phyloP scores from a whole-genome alignment of 1,284 basidiomycete genomes.

The Violaceomyces palustris region DNA sequence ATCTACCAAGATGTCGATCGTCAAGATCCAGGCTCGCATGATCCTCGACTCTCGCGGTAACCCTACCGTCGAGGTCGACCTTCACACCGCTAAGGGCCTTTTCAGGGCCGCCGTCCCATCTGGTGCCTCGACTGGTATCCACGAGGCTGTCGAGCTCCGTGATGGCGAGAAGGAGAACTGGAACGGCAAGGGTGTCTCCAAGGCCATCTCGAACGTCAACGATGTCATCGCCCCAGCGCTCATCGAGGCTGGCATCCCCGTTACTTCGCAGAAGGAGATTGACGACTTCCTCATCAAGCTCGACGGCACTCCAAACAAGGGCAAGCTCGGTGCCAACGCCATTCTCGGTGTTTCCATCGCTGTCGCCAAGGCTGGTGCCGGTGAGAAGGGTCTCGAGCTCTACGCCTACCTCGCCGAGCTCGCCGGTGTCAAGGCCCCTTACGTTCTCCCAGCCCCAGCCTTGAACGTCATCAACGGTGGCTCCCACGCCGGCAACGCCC shows the following conservation, averaged over 20 bases:
- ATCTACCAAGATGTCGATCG: constrained; percentile 34
- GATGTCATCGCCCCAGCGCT: constrained; percentile 81
- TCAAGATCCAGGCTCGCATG: constrained; percentile 44
- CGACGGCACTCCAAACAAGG: constrained; percentile 97
- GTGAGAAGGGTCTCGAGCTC: constrained; percentile 68
- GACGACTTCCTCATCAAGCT: constrained; percentile 98
- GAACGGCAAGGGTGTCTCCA: constrained; percentile 82
- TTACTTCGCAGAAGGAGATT: constrained; percentile 90
- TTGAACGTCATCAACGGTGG: constrained; percentile 99
- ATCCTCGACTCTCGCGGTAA: constrained; percentile 52
- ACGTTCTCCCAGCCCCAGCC: constrained; percentile 65
- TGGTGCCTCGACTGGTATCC: constrained; percentile 94
- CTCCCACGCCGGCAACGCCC: constrained; percentile 97
- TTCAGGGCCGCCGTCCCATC: constrained; percentile 95
- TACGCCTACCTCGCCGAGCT: constrained; percentile 96
- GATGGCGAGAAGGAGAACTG: constrained; percentile 90
- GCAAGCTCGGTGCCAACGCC: constrained; percentile 97
- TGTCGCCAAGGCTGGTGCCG: constrained; percentile 83
- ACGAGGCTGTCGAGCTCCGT: constrained; percentile 98
- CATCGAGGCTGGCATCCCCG: constrained; percentile 76
- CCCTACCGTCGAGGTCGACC: constrained; percentile 53
- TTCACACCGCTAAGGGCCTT: constrained; percentile 60
- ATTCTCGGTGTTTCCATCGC: constrained; percentile 99
- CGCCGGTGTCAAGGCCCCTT: constrained; percentile 87
- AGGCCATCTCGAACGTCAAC: constrained; percentile 96